Base-by-base conservation (phyloP, 345 rosid species). In the Sonneratia alba region DNA sequence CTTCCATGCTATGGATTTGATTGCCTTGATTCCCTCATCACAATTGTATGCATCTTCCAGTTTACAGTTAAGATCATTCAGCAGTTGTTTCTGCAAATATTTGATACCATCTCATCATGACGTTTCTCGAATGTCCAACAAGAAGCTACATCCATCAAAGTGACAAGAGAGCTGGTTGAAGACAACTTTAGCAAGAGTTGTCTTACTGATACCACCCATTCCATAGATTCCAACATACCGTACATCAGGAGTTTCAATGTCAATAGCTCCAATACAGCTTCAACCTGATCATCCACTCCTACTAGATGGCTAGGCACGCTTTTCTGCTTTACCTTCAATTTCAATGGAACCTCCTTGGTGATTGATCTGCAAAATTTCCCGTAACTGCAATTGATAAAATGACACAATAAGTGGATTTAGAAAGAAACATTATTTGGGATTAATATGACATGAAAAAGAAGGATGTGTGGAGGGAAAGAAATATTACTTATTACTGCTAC, bases 181-280 rank as follows among this genome's bases (percentile, higher is more conserved):
- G 27, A 63, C 0, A 0, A 66, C 40, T 0, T n/a, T 47, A 15
- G 70, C 62, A 16, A 32, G 21, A 3, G 48, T 72, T 0, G 36
- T 63, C 36, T 64, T 72, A 47, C 75, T 69, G 24, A 72, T 48
- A 34, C 70, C 75, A 22, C 62, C 75, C 57, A 72, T 72, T 36
- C 75, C 75, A 0, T 62, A 37, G 15, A 72, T 72, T 36, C 75
- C 62, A 0, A 72, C 59, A 32, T 38, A 38, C 16, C 38, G 14
- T 62, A 19, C 36, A 21, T 62, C 59, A 37, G 2, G 5, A 6
- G 19, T 13, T 7, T 38, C 66, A 2, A 7, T 34, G 1, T 6
- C 7, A 71, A 15, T 24, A 22, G 38, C 5, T 38, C 51, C 47
- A 57, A 0, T 14, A 71, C 21, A 15, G 24, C 34, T 16, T 21